Base-by-base conservation (phyloP, 2,329 filamentous ascomycete species). In the Phaeomoniella chlamydospora region DNA sequence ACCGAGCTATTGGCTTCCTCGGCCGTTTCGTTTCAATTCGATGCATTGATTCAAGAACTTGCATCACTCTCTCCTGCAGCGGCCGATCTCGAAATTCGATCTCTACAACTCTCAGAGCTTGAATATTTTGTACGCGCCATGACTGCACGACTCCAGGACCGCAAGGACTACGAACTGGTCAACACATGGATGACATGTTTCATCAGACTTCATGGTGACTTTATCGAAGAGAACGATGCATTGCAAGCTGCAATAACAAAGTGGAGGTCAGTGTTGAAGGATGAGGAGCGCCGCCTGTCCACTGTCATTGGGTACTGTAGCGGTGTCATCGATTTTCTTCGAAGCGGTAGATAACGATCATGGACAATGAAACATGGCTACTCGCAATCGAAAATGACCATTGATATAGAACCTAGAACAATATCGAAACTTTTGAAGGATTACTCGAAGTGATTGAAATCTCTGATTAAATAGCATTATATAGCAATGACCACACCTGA, bases 161-260 rank as follows among this genome's bases (percentile, higher is more conserved):
- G 78, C 43, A 73, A 72, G 33, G 90, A 96, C 56, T 98, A 93
- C 56, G 90, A 98, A 59, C 68, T 98, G 29, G 81, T 85, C 12
- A 87, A 96, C 57, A 85, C 86, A 0, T 98, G 90, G 88, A 96
- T 98, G 86, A 78, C 80, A 2, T 88, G 96, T 1, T 93, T 96
- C 50, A 55, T 98, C 40, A 73, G 78, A 33, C 62, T 94, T 29
- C 88, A 96, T 56, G 69, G 68, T 4, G 76, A 79, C 41, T 59
- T 68, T 12, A 60, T 81, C 18, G 37, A 42, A 15, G 45, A 44
- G 12, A 44, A 46, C 16, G 44, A 46, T 10, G 57, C 53, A 22
- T 54, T 61, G 19, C 58, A 59, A 26, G 51, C 62, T 62, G 59
- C 66, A 60, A 51, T 94, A 41, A 56, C 58, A 36, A 67, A 70